phyloP scores from a whole-genome alignment of 495 filamentous ascomycete genomes.

The Penicillium fimorum region DNA sequence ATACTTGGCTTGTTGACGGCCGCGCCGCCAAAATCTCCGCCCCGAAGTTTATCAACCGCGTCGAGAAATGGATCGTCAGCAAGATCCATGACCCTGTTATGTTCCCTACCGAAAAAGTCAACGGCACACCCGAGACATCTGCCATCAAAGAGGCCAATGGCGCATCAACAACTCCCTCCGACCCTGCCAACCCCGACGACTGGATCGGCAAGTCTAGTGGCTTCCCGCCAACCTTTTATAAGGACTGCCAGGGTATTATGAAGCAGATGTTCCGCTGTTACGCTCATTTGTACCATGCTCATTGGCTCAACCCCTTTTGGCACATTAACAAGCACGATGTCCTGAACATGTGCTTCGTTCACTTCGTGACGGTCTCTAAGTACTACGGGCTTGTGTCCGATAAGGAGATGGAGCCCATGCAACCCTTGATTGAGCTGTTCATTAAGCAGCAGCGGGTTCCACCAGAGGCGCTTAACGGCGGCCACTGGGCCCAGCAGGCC shows the following conservation, averaged over 20 bases:
- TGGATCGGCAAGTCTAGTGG: constrained; percentile 88
- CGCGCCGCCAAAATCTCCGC: constrained; percentile 66
- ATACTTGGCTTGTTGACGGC: constrained; percentile 72
- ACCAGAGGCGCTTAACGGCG: constrained; percentile 55
- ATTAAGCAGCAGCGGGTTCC: constrained; percentile 80
- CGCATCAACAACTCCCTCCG: constrained; percentile 43
- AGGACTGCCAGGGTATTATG: constrained; percentile 86
- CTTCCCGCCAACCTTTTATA: constrained; percentile 81
- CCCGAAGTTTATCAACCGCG: constrained; percentile 82
- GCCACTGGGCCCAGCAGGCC: constrained; percentile 47
- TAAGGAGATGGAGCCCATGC: constrained; percentile 89
- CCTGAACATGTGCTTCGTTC: constrained; percentile 92
- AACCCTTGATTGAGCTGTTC: constrained; percentile 86
- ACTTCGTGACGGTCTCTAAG: constrained; percentile 86
- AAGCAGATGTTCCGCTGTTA: constrained; percentile 98
- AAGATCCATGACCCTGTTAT: constrained; percentile 84
- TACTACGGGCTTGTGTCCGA: constrained; percentile 78
- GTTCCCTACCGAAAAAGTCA: constrained; percentile 76
- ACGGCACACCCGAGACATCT: constrained; percentile 53
- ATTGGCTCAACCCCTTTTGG: constrained; percentile 80
- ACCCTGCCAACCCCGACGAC: constrained; percentile 52
- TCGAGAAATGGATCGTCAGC: constrained; percentile 90
- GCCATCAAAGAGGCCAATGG: constrained; percentile 59
- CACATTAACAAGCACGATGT: constrained; percentile 79
- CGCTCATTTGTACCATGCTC: constrained; percentile 83